A percentile compares a stretch with the other conserved stretches of the same genome.
These are phyloP conservation scores for Potentilla sterilis DNA, from an alignment of 306 rosid species.

Conservation along the genomic window DNA sequence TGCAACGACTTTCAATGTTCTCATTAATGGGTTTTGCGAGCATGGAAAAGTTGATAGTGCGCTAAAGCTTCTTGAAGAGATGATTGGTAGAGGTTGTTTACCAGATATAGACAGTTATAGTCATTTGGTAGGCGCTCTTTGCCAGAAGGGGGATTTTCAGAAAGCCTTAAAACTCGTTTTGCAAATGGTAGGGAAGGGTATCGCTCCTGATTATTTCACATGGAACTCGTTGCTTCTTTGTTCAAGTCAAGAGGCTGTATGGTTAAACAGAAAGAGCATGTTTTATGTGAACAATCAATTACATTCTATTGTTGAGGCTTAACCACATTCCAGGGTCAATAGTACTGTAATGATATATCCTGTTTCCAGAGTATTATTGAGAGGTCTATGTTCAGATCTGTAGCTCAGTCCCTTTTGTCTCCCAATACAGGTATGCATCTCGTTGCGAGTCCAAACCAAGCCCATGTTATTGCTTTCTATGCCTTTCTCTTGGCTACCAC, in stretches of 20 bases:
- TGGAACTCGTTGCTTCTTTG: conserved; percentile 55
- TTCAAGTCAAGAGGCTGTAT: conserved; percentile 32
- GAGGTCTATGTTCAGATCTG: background rate
- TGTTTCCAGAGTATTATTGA: too few relatives aligned
- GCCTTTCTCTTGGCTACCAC: too few relatives aligned
- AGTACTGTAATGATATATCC: background rate
- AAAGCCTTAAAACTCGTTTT: conserved; percentile 43
- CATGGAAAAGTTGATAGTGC: conserved; percentile 52
- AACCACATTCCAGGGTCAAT: background rate
- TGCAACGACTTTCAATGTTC: conserved; percentile 51
- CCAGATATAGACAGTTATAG: conserved; percentile 45
- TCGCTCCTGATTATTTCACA: conserved; percentile 43
- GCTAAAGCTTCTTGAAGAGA: conserved; percentile 56
- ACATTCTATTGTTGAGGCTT: conserved; percentile 23
- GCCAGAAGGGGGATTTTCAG: conserved; percentile 52
- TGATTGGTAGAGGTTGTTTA: conserved; percentile 53
- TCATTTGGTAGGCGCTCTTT: conserved; percentile 41
- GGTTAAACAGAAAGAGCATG: conserved; percentile 27
- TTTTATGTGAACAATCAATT: conserved; percentile 26
- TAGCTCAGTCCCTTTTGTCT: background rate
- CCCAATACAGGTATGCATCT: background rate
- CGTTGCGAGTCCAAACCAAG: too few relatives aligned
- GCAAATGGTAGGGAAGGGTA: conserved; percentile 50
- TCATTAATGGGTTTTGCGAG: conserved; percentile 50
- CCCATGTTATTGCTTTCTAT: too few relatives aligned